Conservation (phyloP, 352 stramenopile species). For the Pythium angustatum region DNA sequence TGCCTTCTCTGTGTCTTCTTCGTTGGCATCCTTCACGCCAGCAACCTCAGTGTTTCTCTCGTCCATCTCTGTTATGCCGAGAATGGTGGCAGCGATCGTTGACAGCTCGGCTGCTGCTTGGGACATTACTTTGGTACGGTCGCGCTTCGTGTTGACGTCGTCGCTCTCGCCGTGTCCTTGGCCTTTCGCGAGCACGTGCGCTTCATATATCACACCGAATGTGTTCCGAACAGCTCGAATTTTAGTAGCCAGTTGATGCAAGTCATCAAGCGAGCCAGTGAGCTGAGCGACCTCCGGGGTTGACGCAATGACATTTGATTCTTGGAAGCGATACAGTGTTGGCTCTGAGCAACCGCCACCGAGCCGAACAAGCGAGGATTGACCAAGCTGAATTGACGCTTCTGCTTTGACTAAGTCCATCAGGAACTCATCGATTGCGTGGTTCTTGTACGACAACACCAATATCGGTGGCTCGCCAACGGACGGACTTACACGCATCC, state of each 20-base stretch:
- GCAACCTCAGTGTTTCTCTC: not conserved
- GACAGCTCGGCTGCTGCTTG: constrained; percentile 13
- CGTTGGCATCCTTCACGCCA: not conserved
- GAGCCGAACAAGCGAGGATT: constrained; percentile 50
- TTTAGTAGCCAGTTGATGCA: constrained; percentile 23
- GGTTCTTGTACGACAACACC: constrained; percentile 89
- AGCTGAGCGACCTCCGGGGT: constrained; percentile 13
- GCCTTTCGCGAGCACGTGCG: constrained; percentile 14
- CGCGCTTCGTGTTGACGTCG: not conserved
- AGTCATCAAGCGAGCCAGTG: constrained; percentile 8
- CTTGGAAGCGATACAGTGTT: constrained; percentile 46
- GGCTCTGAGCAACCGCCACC: constrained; percentile 67
- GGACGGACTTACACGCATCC: constrained; percentile 63
- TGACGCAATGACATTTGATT: constrained; percentile 32
- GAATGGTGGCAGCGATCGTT: not conserved
- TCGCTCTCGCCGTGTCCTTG: not conserved
- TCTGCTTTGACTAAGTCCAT: constrained; percentile 70
- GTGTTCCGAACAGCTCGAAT: constrained; percentile 15
- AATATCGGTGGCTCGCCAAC: constrained; percentile 77
- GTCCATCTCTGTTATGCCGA: constrained; percentile 2
- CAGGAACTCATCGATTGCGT: constrained; percentile 87
- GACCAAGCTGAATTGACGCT: constrained; percentile 33
- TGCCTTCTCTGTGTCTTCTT: not conserved
- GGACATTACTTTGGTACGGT: constrained; percentile 12
- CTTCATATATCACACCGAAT: constrained; percentile 28